Conservation (phyloP, 192 early-diverging fungal species). For the Coemansia sp. region DNA sequence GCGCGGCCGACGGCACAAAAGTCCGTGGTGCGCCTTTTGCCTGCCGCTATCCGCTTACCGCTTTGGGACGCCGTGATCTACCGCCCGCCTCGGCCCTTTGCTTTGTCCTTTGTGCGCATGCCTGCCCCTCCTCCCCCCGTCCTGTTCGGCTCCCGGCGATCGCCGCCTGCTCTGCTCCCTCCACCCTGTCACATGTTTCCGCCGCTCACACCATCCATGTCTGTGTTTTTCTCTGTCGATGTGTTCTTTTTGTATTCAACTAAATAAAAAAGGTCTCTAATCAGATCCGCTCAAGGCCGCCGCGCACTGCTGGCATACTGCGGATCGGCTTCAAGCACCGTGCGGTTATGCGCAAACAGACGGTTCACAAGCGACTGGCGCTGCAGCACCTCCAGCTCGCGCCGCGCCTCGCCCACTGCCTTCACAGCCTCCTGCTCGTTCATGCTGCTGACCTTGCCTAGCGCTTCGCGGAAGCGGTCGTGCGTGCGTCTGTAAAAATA, state of each 20-base stretch:
- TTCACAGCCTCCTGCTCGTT: slow-evolving; percentile 4
- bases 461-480: slow-evolving; percentile 75
- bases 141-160: background rate
- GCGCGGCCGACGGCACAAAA: background rate
- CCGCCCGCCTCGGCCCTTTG: background rate
- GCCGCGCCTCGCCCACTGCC: slow-evolving; percentile 61
- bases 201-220: background rate
- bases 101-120: background rate
- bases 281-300: slow-evolving; percentile 9
- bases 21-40: background rate
- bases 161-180: background rate
- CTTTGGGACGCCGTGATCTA: slow-evolving; percentile 5
- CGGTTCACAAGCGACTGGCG: slow-evolving; percentile 75
- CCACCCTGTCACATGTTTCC: slow-evolving; percentile 4
- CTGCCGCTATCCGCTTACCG: background rate
- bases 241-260: background rate
- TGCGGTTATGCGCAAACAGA: slow-evolving; percentile 67
- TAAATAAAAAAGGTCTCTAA: background rate
- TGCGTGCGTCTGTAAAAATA: slow-evolving; percentile 78
- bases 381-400: slow-evolving; percentile 70
- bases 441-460: slow-evolving; percentile 22
- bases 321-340: slow-evolving; percentile 66
- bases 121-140: background rate
- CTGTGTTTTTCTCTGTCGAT: background rate
- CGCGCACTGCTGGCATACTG: slow-evolving; percentile 29